Evolutionary conservation across 1,284 basidiomycete species (phyloP), one percentile per base, ranked within the genome.

Genomic region (Xerocomus minutiporus): DNA sequence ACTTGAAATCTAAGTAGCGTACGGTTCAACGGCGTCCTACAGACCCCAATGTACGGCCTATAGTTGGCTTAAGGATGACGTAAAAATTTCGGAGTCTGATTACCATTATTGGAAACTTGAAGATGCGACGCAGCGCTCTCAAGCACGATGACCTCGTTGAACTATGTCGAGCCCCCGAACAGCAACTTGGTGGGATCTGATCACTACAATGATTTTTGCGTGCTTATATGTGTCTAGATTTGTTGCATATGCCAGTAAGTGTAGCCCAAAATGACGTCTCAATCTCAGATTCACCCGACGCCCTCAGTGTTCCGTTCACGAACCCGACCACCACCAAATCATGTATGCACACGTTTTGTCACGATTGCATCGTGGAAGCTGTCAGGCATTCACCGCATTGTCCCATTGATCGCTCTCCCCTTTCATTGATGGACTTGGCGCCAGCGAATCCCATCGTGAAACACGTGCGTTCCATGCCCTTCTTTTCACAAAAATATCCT

Each of bases 341-440:
- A 11, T 93, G 91, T 63, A 77, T 80, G 53, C 91, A 94, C 66
- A 93, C 89, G 0, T 93, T 93, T 68, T 94, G 91, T 67, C 73
- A 74, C 23, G 82, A 83, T 35, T 93, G 91, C 63, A 89, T 93
- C 57, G 62, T 73, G 13, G 75, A 76, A 42, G 88, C 91, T 0
- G 75, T 93, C 9, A 65, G 70, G 40, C 77, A 84, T 52, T 78
- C 81, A 5, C 72, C 75, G 1, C 81, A 84, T 58, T 94, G 91
- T 65, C 91, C 91, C n/a, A 83, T 93, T 41, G 91, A 93, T 70
- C 81, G 91, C 17, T 83, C 80, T 15, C 75, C 81, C 0, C 75
- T 93, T 35, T 64, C 69, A 3, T 45, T 71, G 17, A 71, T 71
- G 13, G 80, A 87, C 60, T 71, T 91, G 49, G 58, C 62, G 2